Percentiles rank a stretch among this genome's conserved stretches.
Conservation (phyloP, 1,284 basidiomycete genomes). For the Volvariella volvacea region DNA sequence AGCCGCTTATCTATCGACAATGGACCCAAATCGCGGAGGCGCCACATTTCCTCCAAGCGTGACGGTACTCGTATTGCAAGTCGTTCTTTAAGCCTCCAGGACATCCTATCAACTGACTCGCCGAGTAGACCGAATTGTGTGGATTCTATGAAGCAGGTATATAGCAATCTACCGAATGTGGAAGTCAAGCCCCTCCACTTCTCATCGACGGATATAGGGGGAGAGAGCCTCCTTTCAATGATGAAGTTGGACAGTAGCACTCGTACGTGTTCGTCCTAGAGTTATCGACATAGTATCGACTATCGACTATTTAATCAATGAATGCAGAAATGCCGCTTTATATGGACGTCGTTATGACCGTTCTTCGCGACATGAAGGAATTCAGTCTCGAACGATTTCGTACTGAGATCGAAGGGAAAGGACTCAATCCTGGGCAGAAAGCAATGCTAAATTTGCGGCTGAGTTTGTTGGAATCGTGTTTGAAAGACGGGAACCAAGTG, state of each 20-base stretch:
- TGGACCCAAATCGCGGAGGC: neutral
- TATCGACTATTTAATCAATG: too few species aligned
- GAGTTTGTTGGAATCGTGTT: constrained; percentile 11
- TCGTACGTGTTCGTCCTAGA: constrained; percentile 6
- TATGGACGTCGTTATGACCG: constrained; percentile 11
- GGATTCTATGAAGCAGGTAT: constrained; percentile 19
- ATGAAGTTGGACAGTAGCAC: constrained; percentile 24
- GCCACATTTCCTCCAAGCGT: constrained; percentile 6
- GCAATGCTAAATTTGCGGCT: constrained; percentile 11
- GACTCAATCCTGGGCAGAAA: constrained; percentile 6
- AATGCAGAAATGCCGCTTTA: constrained; percentile 11
- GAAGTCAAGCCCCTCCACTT: constrained; percentile 22
- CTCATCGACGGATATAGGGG: constrained; percentile 22
- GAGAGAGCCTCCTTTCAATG: constrained; percentile 24
- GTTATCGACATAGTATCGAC: too few species aligned
- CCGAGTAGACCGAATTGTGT: constrained; percentile 15
- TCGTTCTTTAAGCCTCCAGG: too few species aligned
- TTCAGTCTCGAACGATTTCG: constrained; percentile 14
- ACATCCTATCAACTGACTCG: too few species aligned
- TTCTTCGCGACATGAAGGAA: constrained; percentile 11
- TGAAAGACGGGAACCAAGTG: neutral
- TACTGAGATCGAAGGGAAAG: constrained; percentile 6
- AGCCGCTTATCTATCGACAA: neutral
- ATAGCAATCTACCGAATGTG: constrained; percentile 20
- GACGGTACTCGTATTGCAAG: constrained; percentile 8